These are phyloP conservation scores for Penicillium dipodomyicola DNA, from an alignment of 495 filamentous ascomycete genomes.

Conservation along the genomic window DNA sequence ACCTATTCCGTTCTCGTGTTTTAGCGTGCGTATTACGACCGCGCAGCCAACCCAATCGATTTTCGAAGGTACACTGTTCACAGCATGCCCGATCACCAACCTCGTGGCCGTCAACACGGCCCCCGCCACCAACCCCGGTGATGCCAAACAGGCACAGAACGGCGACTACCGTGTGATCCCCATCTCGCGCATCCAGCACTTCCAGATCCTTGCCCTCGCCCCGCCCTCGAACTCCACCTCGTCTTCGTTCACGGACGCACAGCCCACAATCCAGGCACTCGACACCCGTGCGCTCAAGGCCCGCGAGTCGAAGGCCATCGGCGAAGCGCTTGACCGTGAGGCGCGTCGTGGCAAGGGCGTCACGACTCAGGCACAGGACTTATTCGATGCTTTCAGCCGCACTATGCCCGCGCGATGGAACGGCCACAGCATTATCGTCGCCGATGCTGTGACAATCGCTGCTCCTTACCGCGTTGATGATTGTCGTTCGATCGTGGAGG, in stretches of 20 bases:
- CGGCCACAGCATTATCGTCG: constrained; percentile 60
- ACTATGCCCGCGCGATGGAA: constrained; percentile 67
- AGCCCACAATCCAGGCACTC: constrained; percentile 45
- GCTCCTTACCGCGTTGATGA: constrained; percentile 60
- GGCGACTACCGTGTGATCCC: constrained; percentile 65
- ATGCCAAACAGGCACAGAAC: constrained; percentile 41
- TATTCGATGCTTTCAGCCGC: constrained; percentile 63
- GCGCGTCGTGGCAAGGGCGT: constrained; percentile 59
- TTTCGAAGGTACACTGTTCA: constrained; percentile 64
- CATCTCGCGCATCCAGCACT: constrained; percentile 60
- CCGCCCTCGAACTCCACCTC: constrained; percentile 47
- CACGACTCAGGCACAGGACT: constrained; percentile 63
- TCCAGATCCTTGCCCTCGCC: constrained; percentile 60
- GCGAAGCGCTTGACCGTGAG: constrained; percentile 53
- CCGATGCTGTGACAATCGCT: constrained; percentile 61
- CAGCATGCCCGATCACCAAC: constrained; percentile 65
- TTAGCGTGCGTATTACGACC: constrained; percentile 61
- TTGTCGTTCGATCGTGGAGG: constrained; percentile 50
- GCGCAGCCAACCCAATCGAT: constrained; percentile 48
- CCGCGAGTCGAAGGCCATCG: constrained; percentile 53
- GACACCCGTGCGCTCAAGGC: constrained; percentile 52
- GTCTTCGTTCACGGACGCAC: constrained; percentile 43
- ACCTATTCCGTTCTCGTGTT: constrained; percentile 7
- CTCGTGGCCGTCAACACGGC: constrained; percentile 60
- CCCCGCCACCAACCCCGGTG: constrained; percentile 31